Evolutionary conservation across 2,329 filamentous ascomycete genomes (phyloP).

Genomic region (Fusarium odoratissimum): DNA sequence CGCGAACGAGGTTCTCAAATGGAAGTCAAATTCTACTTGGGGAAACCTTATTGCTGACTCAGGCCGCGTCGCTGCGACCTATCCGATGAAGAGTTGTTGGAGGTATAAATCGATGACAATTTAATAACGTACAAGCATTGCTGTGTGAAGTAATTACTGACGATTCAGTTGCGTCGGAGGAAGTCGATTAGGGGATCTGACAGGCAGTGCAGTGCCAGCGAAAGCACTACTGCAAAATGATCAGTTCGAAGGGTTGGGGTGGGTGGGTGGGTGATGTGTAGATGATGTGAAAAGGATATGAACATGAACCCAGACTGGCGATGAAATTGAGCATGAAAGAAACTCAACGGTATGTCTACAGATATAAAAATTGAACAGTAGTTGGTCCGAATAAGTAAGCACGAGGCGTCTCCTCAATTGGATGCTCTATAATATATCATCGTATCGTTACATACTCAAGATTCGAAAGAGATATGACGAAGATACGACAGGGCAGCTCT

Average conservation of each 20-base stretch:
- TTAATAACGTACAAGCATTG: not conserved
- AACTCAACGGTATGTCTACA: not conserved
- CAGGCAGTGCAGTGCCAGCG: not conserved
- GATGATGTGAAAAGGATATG: constrained; percentile 2
- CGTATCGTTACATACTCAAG: constrained; percentile 6
- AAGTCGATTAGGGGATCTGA: not conserved
- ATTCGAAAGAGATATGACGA: constrained; percentile 31
- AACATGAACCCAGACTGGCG: not conserved
- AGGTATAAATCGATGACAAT: not conserved
- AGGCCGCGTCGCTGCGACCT: constrained; percentile 7
- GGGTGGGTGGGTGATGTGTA: constrained; percentile 11
- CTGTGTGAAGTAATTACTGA: not conserved
- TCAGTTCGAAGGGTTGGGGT: not conserved
- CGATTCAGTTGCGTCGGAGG: not conserved
- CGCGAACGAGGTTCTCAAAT: not conserved
- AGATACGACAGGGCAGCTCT: constrained; percentile 21
- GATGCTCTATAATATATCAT: constrained; percentile 4
- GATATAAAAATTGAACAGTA: not conserved
- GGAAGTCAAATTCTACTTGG: constrained; percentile 3
- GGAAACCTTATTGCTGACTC: constrained; percentile 6
- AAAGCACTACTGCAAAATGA: not conserved
- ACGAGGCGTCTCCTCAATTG: not conserved
- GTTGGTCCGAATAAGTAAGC: not conserved
- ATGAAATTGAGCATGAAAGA: not conserved
- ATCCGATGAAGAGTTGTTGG: not conserved